phyloP scores from a whole-genome alignment of 306 rosid species.

The Vigna reflexopilosa region DNA sequence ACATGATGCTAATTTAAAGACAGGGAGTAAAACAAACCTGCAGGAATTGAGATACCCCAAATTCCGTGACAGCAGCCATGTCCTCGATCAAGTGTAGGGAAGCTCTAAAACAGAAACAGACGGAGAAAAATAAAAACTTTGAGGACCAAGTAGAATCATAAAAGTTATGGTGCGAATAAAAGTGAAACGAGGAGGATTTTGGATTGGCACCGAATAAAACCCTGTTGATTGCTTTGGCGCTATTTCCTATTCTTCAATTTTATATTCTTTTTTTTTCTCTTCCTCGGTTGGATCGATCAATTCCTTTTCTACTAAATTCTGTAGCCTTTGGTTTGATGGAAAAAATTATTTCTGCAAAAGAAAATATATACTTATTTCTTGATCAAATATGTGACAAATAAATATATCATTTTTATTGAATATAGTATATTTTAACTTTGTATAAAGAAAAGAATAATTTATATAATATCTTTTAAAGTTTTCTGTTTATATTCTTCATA shows the following conservation, averaged over 20 bases:
- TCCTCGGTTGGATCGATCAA: background rate
- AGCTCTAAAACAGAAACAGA: background rate
- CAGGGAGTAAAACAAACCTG: slow-evolving; percentile 49
- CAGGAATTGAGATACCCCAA: slow-evolving; percentile 64
- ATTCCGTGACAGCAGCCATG: slow-evolving; percentile 59
- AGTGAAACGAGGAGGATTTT: background rate
- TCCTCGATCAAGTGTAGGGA: slow-evolving; percentile 39
- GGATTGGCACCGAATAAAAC: slow-evolving; percentile 19
- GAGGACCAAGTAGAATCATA: background rate
- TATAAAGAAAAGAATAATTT: no score
- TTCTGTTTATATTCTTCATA: no score
- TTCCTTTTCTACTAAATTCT: no score
- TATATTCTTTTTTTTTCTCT: background rate
- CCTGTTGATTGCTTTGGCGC: slow-evolving; percentile 28
- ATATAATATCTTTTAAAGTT: no score
- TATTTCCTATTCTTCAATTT: background rate
- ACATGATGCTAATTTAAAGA: background rate
- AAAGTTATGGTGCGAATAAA: background rate
- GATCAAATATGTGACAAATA: no score
- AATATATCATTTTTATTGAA: no score
- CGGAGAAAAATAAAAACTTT: background rate
- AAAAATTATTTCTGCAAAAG: no score
- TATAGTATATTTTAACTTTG: no score
- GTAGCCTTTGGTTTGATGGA: no score
- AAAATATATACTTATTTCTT: no score